phyloP scores from a whole-genome alignment of 129 eudicot genomes.

The Pittosporum tobira region DNA sequence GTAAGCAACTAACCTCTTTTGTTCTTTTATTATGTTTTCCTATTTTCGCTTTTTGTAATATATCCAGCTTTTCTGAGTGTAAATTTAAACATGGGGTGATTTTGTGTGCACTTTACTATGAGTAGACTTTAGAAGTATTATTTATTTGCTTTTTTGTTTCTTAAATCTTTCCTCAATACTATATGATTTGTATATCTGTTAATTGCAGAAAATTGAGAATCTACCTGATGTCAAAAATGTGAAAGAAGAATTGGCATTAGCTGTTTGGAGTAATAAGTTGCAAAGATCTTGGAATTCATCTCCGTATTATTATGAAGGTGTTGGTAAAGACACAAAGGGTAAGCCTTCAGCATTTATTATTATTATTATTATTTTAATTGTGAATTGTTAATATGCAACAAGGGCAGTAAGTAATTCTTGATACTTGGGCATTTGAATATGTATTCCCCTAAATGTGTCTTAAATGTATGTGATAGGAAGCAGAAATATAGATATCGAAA shows the following conservation, averaged over 20 bases:
- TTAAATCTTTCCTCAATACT: background rate
- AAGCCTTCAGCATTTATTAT: background rate
- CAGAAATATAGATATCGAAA: conserved; percentile 26
- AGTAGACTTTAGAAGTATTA: background rate
- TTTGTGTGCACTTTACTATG: background rate
- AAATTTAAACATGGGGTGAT: background rate
- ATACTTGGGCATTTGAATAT: no score
- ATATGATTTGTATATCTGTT: background rate
- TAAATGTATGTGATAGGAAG: conserved; percentile 6
- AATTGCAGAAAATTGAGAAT: conserved; percentile 24
- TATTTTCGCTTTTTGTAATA: background rate
- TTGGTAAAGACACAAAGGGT: conserved; percentile 20
- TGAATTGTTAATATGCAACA: no score
- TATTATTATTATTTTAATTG: background rate
- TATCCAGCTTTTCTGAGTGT: background rate
- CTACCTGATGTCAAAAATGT: conserved; percentile 26
- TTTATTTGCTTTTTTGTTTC: background rate
- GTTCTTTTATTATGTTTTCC: no score
- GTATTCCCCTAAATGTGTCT: background rate
- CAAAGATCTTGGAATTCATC: conserved; percentile 25
- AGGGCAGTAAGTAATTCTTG: no score
- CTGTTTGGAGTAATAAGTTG: conserved; percentile 20
- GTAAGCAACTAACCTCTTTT: conserved; percentile 6
- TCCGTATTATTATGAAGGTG: conserved; percentile 34
- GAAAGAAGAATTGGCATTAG: conserved; percentile 6